These are phyloP conservation scores for Rhexocercosporidium sp. DNA, from an alignment of 2,329 filamentous ascomycete genomes.

Conservation along the genomic window DNA sequence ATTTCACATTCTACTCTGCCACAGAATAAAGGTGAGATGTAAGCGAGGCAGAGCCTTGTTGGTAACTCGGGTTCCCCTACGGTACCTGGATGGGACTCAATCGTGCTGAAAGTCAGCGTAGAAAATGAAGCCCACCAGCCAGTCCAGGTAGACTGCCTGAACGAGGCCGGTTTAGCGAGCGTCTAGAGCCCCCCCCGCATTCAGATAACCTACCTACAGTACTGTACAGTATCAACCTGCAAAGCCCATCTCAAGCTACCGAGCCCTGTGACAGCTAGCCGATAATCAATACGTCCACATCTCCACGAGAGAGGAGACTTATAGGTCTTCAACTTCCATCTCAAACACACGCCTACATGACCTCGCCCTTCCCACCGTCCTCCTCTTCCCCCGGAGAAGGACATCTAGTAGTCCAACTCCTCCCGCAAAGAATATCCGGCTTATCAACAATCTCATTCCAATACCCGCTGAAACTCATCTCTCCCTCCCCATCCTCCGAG, in stretches of 20 bases:
- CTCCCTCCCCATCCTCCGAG: slow-evolving; percentile 70
- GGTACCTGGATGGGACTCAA: too few relatives aligned
- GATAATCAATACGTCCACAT: background rate
- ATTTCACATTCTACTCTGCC: too few relatives aligned
- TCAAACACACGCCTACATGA: slow-evolving; percentile 26
- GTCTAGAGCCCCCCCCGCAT: background rate
- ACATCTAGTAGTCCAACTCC: slow-evolving; percentile 71
- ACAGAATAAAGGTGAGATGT: too few relatives aligned
- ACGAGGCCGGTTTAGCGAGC: background rate
- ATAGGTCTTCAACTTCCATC: background rate
- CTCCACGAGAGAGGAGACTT: too few relatives aligned
- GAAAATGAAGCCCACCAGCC: background rate
- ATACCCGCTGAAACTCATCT: slow-evolving; percentile 93
- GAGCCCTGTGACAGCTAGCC: background rate
- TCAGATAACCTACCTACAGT: background rate
- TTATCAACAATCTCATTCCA: slow-evolving; percentile 82
- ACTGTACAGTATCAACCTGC: background rate
- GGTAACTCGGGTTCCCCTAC: too few relatives aligned
- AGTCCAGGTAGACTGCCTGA: background rate
- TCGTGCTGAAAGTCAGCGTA: background rate
- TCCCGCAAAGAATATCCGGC: slow-evolving; percentile 74
- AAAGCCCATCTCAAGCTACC: too few relatives aligned
- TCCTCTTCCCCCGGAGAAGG: slow-evolving; percentile 79
- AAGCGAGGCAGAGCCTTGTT: too few relatives aligned
- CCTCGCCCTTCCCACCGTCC: slow-evolving; percentile 59